A percentile compares a stretch with the other conserved stretches of the same genome.
Conservation (phyloP, 2,329 filamentous ascomycete species). For the Coniosporium tulheliwenetii region DNA sequence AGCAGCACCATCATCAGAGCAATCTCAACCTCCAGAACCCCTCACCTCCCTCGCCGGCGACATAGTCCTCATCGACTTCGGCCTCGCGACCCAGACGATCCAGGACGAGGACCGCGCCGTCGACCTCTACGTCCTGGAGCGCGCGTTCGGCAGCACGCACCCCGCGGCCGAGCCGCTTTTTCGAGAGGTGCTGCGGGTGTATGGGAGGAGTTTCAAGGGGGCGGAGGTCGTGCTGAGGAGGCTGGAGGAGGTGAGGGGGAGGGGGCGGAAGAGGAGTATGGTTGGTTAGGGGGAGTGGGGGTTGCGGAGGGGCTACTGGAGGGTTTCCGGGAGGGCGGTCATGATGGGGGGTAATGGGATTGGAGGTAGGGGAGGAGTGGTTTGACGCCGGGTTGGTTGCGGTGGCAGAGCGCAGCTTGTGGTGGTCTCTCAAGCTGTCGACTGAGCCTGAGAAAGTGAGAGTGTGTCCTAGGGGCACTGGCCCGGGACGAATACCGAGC, state of each 20-base stretch:
- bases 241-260: constrained; percentile 82
- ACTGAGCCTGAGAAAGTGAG: too few species aligned
- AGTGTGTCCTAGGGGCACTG: too few species aligned
- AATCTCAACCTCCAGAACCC: too few species aligned
- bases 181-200: constrained; percentile 55
- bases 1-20: background rate
- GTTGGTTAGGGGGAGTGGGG: constrained; percentile 45
- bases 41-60: constrained; percentile 42
- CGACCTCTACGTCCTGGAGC: constrained; percentile 87
- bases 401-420: too few species aligned
- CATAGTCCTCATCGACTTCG: constrained; percentile 87
- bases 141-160: constrained; percentile 90
- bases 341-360: too few species aligned
- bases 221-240: constrained; percentile 60
- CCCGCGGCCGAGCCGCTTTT: constrained; percentile 70
- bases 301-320: too few species aligned
- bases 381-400: too few species aligned
- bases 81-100: constrained; percentile 64
- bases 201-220: constrained; percentile 60
- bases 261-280: constrained; percentile 95
- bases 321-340: too few species aligned
- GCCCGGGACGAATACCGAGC: too few species aligned
- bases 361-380: too few species aligned
- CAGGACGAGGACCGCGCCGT: constrained; percentile 90
- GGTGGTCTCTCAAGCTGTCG: too few species aligned